A percentile compares a stretch with the other conserved stretches of the same genome.
phyloP scores from a whole-genome alignment of 2,329 filamentous ascomycete genomes.

The Claviceps purpurea region DNA sequence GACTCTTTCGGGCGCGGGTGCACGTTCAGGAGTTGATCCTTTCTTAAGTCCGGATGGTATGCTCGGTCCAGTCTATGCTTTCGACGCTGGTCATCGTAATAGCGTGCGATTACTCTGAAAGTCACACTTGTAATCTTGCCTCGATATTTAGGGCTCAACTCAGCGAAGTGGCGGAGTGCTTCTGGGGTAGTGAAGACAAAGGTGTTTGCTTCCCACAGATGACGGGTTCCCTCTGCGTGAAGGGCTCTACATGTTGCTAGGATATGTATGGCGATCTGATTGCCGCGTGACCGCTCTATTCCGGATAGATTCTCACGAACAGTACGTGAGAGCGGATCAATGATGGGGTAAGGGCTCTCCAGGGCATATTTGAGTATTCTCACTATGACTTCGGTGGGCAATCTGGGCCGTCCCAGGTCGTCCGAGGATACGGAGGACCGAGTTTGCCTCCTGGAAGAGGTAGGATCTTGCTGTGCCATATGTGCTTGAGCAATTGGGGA shows the following conservation, averaged over 20 bases:
- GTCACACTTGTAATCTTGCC: constrained; percentile 31
- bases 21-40: constrained; percentile 27
- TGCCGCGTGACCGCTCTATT: constrained; percentile 28
- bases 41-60: constrained; percentile 31
- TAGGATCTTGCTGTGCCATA: constrained; percentile 17
- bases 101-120: constrained; percentile 40
- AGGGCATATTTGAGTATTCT: constrained; percentile 38
- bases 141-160: constrained; percentile 29
- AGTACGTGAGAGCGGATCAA: constrained; percentile 37
- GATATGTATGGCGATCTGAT: constrained; percentile 39
- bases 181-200: constrained; percentile 42
- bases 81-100: constrained; percentile 37
- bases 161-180: constrained; percentile 34
- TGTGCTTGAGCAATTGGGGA: constrained; percentile 24
- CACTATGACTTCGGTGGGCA: constrained; percentile 40
- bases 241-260: constrained; percentile 38
- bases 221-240: constrained; percentile 32
- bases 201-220: constrained; percentile 37
- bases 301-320: constrained; percentile 29
- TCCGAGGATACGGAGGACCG: constrained; percentile 16
- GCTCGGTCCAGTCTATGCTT: constrained; percentile 27
- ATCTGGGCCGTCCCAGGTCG: constrained; percentile 23
- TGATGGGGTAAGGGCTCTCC: constrained; percentile 33
- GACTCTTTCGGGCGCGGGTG: constrained; percentile 30
- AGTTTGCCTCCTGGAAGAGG: constrained; percentile 21